Percentiles rank a stretch among this genome's conserved stretches.
Evolutionary conservation across 2,329 filamentous ascomycete genomes (phyloP).

Genomic region (Paracamarosporium sp.): DNA sequence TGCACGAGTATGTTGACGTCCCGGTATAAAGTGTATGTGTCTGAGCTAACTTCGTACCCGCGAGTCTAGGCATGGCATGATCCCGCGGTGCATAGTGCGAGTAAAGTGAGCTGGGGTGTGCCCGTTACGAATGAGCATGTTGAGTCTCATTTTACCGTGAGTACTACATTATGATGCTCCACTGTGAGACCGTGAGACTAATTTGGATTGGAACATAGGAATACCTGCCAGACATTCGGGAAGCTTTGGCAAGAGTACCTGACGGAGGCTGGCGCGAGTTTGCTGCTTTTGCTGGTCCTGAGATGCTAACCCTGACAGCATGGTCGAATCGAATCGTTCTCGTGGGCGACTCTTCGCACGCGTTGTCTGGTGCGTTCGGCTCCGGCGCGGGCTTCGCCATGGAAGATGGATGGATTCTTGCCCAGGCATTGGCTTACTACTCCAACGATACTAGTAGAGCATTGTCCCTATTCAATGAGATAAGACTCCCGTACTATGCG

Average conservation of each 20-base stretch:
- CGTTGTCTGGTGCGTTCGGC: constrained; percentile 57
- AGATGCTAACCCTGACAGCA: constrained; percentile 48
- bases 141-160: constrained; percentile 46
- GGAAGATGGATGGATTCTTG: constrained; percentile 55
- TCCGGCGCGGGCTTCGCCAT: constrained; percentile 56
- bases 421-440: constrained; percentile 35
- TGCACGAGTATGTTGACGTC: too few species aligned
- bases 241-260: constrained; percentile 48
- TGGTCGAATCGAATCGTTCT: constrained; percentile 56
- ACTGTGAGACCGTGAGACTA: background rate
- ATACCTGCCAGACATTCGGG: constrained; percentile 50
- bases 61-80: constrained; percentile 46
- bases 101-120: constrained; percentile 47
- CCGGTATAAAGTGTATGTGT: too few species aligned
- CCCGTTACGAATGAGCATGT: constrained; percentile 46
- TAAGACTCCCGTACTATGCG: constrained; percentile 51
- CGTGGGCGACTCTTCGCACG: constrained; percentile 63
- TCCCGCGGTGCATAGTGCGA: constrained; percentile 34
- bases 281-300: constrained; percentile 56
- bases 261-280: constrained; percentile 56
- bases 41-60: too few species aligned
- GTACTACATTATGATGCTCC: too few species aligned
- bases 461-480: constrained; percentile 47
- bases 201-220: constrained; percentile 33
- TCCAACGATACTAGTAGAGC: constrained; percentile 30